Conservation (phyloP, 163 green algal species). For the Chlamydomonas reinhardtii region DNA sequence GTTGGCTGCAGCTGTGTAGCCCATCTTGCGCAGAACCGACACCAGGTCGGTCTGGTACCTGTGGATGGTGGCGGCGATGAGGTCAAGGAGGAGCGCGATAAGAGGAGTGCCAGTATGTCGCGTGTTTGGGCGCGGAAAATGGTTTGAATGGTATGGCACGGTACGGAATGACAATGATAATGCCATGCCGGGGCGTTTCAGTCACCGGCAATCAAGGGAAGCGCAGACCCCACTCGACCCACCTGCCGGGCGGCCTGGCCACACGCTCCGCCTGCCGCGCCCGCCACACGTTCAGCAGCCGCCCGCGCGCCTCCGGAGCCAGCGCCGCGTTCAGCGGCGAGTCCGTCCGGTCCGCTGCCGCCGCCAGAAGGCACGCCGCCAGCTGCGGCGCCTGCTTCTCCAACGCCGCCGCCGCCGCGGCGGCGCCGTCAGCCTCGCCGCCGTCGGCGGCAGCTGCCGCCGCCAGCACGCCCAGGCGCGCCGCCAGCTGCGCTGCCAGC, state of each 20-base stretch:
- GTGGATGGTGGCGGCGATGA: not conserved
- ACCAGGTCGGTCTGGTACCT: slow-evolving; percentile 52
- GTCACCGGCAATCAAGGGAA: too few relatives aligned
- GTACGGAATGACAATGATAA: too few relatives aligned
- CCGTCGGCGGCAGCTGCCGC: too few relatives aligned
- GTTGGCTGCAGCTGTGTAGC: slow-evolving; percentile 31
- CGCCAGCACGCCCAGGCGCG: not conserved
- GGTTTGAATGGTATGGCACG: too few relatives aligned
- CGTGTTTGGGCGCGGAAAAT: too few relatives aligned
- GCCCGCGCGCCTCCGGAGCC: not conserved
- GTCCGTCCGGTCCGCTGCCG: slow-evolving; percentile 39
- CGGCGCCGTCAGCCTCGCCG: too few relatives aligned
- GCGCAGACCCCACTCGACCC: not conserved
- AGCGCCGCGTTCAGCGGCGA: slow-evolving; percentile 40
- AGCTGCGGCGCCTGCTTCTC: slow-evolving; percentile 34
- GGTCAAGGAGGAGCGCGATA: too few relatives aligned
- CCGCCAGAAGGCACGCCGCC: slow-evolving; percentile 47
- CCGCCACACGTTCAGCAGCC: slow-evolving; percentile 16
- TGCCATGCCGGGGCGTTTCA: too few relatives aligned
- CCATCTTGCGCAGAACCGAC: slow-evolving; percentile 46
- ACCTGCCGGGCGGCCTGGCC: slow-evolving; percentile 11
- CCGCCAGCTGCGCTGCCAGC: slow-evolving; percentile 29
- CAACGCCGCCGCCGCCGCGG: too few relatives aligned
- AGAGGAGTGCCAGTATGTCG: too few relatives aligned
- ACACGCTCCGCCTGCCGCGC: not conserved